Conservation (phyloP, 352 stramenopile genomes). For the Phytophthora multivora region DNA sequence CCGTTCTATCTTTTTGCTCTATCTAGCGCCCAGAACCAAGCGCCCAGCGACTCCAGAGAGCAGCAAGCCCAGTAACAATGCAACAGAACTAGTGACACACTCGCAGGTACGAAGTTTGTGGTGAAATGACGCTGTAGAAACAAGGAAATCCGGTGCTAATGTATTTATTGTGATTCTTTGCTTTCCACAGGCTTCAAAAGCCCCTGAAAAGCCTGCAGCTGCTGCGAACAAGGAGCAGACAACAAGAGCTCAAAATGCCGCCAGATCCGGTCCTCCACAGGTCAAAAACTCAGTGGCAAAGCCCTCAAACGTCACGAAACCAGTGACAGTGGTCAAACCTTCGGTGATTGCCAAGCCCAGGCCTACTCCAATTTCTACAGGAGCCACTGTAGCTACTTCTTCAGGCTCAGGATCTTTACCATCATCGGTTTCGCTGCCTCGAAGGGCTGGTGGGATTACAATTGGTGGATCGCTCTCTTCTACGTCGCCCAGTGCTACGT, state of each 20-base stretch:
- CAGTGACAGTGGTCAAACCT: not conserved
- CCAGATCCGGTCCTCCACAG: not conserved
- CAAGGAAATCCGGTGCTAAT: not conserved
- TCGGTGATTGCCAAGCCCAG: not conserved
- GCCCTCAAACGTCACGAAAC: not conserved
- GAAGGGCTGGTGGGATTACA: slow-evolving; percentile 25
- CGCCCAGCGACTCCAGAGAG: slow-evolving; percentile 14
- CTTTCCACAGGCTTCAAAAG: slow-evolving; percentile 6
- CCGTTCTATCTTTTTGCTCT: not conserved
- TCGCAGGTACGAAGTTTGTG: slow-evolving; percentile 19
- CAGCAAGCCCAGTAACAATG: not conserved
- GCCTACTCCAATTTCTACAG: slow-evolving; percentile 1
- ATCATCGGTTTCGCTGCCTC: slow-evolving; percentile 2
- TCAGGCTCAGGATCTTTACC: not conserved
- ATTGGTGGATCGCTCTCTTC: slow-evolving; percentile 25
- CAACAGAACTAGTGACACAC: not conserved
- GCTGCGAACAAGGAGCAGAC: not conserved
- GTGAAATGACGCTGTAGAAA: not conserved
- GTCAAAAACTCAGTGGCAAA: slow-evolving; percentile 10
- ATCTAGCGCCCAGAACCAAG: slow-evolving; percentile 35
- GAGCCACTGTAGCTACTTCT: not conserved
- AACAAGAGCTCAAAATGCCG: not conserved
- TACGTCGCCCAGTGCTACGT: slow-evolving; percentile 5
- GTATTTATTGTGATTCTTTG: not conserved
- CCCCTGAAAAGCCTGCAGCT: not conserved